phyloP scores from a whole-genome alignment of 2,329 filamentous ascomycete genomes.

The Aspergillus caelatus region DNA sequence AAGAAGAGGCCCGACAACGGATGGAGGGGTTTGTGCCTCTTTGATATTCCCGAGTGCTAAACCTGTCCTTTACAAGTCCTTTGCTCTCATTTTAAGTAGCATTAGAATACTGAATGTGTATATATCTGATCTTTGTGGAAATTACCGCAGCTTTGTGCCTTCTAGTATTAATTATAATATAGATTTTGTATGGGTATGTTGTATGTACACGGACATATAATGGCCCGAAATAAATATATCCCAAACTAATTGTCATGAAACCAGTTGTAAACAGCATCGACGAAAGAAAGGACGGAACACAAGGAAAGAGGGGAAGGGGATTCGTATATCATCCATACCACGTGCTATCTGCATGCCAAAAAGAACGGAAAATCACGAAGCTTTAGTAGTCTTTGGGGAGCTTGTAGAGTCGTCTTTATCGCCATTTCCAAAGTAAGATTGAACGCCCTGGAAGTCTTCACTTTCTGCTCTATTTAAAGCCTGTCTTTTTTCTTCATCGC shows the following conservation, averaged over 20 bases:
- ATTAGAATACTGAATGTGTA: not conserved
- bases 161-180: not conserved
- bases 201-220: not conserved
- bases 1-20: constrained; percentile 25
- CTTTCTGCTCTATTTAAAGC: not conserved
- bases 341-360: not conserved
- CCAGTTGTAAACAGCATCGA: not conserved
- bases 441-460: constrained; percentile 26
- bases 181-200: not conserved
- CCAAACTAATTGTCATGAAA: not conserved
- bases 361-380: not conserved
- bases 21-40: constrained; percentile 37
- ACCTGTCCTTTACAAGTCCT: no score
- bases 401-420: not conserved
- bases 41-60: constrained; percentile 11
- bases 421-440: constrained; percentile 34
- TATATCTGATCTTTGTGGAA: not conserved
- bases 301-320: not conserved
- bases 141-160: not conserved
- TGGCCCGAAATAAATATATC: not conserved
- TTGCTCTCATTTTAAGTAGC: not conserved
- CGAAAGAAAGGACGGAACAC: no score
- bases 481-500: constrained; percentile 13
- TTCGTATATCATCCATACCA: not conserved
- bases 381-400: not conserved